Evolutionary conservation across 2,329 filamentous ascomycete species (phyloP).

Genomic region (Penicillium sp.): DNA sequence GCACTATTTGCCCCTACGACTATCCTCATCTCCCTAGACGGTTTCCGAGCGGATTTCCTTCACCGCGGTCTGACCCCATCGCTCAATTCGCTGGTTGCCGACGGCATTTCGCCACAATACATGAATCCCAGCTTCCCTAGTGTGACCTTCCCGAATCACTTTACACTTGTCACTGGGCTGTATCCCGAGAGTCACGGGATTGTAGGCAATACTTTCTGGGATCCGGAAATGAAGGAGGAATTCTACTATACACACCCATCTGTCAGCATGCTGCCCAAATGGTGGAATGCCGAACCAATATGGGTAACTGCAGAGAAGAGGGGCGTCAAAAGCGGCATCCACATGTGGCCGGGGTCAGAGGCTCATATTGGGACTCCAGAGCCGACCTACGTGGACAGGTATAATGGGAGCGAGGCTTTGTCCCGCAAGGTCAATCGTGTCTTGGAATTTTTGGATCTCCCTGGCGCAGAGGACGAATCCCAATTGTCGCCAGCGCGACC

Average conservation of each 20-base stretch:
- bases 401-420: slow-evolving; percentile 74
- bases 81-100: slow-evolving; percentile 72
- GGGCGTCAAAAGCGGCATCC: slow-evolving; percentile 75
- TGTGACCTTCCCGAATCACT: slow-evolving; percentile 96
- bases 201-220: slow-evolving; percentile 94
- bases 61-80: slow-evolving; percentile 79
- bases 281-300: slow-evolving; percentile 93
- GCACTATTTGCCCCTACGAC: slow-evolving; percentile 88
- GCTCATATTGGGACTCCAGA: slow-evolving; percentile 75
- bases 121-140: slow-evolving; percentile 95
- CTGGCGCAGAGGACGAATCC: slow-evolving; percentile 64
- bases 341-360: slow-evolving; percentile 99
- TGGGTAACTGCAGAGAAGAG: slow-evolving; percentile 91
- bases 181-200: slow-evolving; percentile 92
- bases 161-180: slow-evolving; percentile 85
- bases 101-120: slow-evolving; percentile 85
- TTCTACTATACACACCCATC: slow-evolving; percentile 84
- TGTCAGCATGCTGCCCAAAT: slow-evolving; percentile 77
- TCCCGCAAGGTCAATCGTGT: slow-evolving; percentile 75
- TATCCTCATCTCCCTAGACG: slow-evolving; percentile 89
- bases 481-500: slow-evolving; percentile 63
- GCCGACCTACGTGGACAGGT: slow-evolving; percentile 80
- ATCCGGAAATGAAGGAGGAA: slow-evolving; percentile 70
- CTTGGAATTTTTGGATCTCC: slow-evolving; percentile 79
- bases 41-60: slow-evolving; percentile 92